Evolutionary conservation across 495 filamentous ascomycete species (phyloP).

Genomic region (Tuber calosporum): DNA sequence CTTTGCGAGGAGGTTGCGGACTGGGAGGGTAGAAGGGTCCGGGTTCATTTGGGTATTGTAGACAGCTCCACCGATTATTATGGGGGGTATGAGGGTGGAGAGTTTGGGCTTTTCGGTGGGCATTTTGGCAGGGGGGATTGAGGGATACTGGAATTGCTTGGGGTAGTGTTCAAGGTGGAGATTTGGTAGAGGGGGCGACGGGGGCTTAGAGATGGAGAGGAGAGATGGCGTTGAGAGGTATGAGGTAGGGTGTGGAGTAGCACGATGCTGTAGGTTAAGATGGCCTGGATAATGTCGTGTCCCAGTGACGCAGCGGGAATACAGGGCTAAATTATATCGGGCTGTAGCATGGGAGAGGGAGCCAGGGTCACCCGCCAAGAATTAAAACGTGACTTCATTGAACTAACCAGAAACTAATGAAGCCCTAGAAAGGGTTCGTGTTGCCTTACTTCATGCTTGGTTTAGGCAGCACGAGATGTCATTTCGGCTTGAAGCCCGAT

Average conservation of each 20-base stretch:
- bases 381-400: background rate
- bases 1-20: conserved; percentile 64
- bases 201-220: background rate
- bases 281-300: background rate
- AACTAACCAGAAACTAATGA: background rate
- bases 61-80: conserved; percentile 88
- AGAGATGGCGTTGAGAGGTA: background rate
- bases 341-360: background rate
- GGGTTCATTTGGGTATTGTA: conserved; percentile 91
- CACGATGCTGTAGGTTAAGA: background rate
- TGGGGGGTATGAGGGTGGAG: conserved; percentile 59
- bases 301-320: background rate
- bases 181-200: background rate
- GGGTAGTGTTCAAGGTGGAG: background rate
- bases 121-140: conserved; percentile 15
- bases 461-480: background rate
- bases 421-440: background rate
- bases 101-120: conserved; percentile 15
- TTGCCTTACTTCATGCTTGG: background rate
- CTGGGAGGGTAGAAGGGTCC: conserved; percentile 70
- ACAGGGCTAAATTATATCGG: background rate
- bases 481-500: background rate
- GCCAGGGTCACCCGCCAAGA: background rate
- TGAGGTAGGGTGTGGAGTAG: background rate
- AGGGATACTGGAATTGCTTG: background rate